A percentile compares a stretch with the other conserved stretches of the same genome.
phyloP scores from a whole-genome alignment of 768 basidiomycete species.

The Naganishia antarctica region DNA sequence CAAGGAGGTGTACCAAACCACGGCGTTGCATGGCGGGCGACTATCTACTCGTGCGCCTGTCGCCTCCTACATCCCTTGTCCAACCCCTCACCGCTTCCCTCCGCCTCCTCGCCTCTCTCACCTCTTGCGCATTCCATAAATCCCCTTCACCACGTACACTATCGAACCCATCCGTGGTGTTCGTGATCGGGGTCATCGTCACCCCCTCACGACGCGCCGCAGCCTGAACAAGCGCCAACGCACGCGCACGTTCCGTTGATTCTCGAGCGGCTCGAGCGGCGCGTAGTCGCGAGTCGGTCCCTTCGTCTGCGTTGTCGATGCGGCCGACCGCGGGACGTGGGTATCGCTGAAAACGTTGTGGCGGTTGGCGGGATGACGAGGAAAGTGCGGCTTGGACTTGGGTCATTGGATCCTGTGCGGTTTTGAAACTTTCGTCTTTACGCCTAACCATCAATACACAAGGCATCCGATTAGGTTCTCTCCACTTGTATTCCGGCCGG shows the following conservation, averaged over 20 bases:
- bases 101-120: slow-evolving; percentile 19
- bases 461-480: too few relatives aligned
- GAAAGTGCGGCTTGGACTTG: slow-evolving; percentile 37
- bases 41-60: too few relatives aligned
- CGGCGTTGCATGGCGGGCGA: too few relatives aligned
- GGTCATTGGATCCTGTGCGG: slow-evolving; percentile 43
- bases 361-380: slow-evolving; percentile 9
- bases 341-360: background rate
- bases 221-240: slow-evolving; percentile 39
- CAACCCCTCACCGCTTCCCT: slow-evolving; percentile 19
- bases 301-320: background rate
- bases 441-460: too few relatives aligned
- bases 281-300: slow-evolving; percentile 17
- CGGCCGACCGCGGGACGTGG: background rate
- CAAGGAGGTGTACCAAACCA: too few relatives aligned
- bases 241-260: slow-evolving; percentile 40
- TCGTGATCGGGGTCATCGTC: background rate
- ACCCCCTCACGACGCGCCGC: background rate
- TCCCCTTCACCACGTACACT: background rate
- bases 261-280: slow-evolving; percentile 33
- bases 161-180: too few relatives aligned
- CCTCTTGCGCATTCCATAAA: slow-evolving; percentile 22
- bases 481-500: too few relatives aligned
- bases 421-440: slow-evolving; percentile 42
- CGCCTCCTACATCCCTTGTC: background rate